phyloP scores from a whole-genome alignment of 2,329 filamentous ascomycete species.

The Colletotrichum tropicale region DNA sequence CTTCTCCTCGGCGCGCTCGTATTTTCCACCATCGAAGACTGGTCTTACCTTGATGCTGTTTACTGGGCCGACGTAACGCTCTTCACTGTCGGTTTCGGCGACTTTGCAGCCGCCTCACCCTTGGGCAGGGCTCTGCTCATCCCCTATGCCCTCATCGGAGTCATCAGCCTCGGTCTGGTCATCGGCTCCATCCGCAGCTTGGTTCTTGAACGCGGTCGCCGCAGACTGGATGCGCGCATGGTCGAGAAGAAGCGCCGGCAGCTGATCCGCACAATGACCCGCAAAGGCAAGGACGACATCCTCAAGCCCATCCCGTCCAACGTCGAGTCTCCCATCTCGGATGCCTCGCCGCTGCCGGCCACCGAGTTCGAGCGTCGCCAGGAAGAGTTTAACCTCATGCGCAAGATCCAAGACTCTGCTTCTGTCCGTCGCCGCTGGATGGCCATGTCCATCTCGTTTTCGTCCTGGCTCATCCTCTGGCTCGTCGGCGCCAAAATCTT shows the following conservation, averaged over 20 bases:
- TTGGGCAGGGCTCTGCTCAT: constrained; percentile 75
- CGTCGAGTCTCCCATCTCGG: neutral
- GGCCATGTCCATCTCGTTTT: constrained; percentile 69
- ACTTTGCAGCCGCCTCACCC: constrained; percentile 50
- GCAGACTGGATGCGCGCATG: constrained; percentile 59
- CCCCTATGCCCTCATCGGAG: constrained; percentile 82
- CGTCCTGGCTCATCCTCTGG: constrained; percentile 78
- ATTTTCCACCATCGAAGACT: constrained; percentile 74
- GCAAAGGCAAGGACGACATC: constrained; percentile 49
- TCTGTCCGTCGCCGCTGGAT: constrained; percentile 74
- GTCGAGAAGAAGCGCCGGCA: constrained; percentile 62
- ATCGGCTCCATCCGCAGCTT: constrained; percentile 78
- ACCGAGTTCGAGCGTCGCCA: constrained; percentile 65
- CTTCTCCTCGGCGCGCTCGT: constrained; percentile 77
- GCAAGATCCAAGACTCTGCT: constrained; percentile 73
- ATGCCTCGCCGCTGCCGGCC: neutral
- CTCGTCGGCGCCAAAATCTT: constrained; percentile 81
- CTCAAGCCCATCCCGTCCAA: constrained; percentile 50
- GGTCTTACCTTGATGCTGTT: constrained; percentile 77
- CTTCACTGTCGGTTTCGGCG: constrained; percentile 69
- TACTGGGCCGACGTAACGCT: constrained; percentile 80
- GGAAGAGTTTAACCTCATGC: constrained; percentile 80
- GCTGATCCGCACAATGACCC: constrained; percentile 49
- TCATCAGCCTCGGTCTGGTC: constrained; percentile 84
- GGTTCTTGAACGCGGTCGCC: constrained; percentile 62